Evolutionary conservation across 345 rosid genomes (phyloP).

Genomic region (rapeseed (Brassica napus)): DNA sequence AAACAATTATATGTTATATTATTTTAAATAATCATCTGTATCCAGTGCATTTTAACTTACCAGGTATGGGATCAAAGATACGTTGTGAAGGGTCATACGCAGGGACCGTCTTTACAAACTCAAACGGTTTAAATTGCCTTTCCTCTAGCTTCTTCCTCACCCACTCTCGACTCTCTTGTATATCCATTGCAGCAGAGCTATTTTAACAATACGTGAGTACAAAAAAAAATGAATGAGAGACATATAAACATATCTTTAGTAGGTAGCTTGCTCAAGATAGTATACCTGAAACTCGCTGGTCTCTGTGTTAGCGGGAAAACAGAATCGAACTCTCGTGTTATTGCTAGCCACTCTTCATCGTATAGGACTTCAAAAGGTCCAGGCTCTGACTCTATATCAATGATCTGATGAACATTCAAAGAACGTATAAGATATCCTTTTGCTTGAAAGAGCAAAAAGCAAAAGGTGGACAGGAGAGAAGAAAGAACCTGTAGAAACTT

Average conservation of each 20-base stretch:
- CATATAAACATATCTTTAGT: not conserved
- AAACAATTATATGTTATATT: not conserved
- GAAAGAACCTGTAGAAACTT: slow-evolving; percentile 68
- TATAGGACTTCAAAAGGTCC: slow-evolving; percentile 75
- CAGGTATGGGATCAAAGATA: slow-evolving; percentile 35
- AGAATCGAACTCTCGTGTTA: slow-evolving; percentile 65
- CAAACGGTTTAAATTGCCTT: slow-evolving; percentile 69
- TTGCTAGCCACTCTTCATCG: slow-evolving; percentile 89
- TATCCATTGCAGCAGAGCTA: slow-evolving; percentile 53
- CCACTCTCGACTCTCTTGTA: slow-evolving; percentile 67
- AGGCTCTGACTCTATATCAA: slow-evolving; percentile 78
- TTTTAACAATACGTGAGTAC: not conserved
- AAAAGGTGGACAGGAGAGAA: slow-evolving; percentile 12
- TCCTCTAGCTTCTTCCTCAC: slow-evolving; percentile 63
- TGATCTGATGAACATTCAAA: slow-evolving; percentile 49
- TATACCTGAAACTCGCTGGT: slow-evolving; percentile 60
- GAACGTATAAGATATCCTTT: slow-evolving; percentile 32
- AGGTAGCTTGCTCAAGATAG: slow-evolving; percentile 10
- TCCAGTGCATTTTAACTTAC: slow-evolving; percentile 11
- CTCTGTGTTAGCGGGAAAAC: slow-evolving; percentile 60
- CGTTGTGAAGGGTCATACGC: slow-evolving; percentile 55
- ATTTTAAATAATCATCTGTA: not conserved
- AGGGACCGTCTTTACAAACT: slow-evolving; percentile 66
- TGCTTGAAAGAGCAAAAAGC: slow-evolving; percentile 10
- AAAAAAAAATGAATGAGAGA: not conserved